A percentile compares a stretch with the other conserved stretches of the same genome.
These are phyloP conservation scores for Paraphaeosphaeria minitans DNA, from an alignment of 2,329 filamentous ascomycete genomes.

Conservation along the genomic window DNA sequence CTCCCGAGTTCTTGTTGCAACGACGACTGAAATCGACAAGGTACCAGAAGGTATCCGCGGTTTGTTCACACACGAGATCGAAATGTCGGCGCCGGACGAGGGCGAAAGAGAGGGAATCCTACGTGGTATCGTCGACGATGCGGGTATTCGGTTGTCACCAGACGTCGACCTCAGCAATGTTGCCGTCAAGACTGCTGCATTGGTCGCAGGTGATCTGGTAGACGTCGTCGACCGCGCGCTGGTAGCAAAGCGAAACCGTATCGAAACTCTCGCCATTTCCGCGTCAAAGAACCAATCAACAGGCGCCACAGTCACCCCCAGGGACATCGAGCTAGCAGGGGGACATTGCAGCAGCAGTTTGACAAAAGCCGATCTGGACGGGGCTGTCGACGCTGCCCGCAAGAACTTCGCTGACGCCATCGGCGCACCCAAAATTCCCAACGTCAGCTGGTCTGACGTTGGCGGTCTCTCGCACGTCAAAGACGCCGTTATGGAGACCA, in stretches of 20 bases:
- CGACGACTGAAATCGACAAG: conserved; percentile 93
- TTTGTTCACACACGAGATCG: conserved; percentile 92
- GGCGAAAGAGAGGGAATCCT: conserved; percentile 88
- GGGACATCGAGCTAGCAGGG: conserved; percentile 87
- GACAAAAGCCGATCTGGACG: conserved; percentile 82
- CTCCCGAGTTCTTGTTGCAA: conserved; percentile 84
- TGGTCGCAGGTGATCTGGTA: conserved; percentile 91
- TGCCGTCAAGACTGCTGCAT: conserved; percentile 91
- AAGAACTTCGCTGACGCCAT: conserved; percentile 99
- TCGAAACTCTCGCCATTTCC: conserved; percentile 71
- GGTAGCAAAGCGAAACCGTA: conserved; percentile 73
- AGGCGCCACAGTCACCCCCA: conserved; percentile 62
- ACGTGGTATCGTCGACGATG: conserved; percentile 75
- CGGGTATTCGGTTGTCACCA: conserved; percentile 75
- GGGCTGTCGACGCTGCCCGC: conserved; percentile 91
- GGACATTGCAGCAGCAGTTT: conserved; percentile 79
- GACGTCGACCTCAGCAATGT: conserved; percentile 84
- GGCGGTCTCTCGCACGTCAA: conserved; percentile 93
- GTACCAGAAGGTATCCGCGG: conserved; percentile 87
- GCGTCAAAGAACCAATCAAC: conserved; percentile 44
- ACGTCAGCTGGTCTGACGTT: conserved; percentile 95
- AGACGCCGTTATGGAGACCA: conserved; percentile 95
- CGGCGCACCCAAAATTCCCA: conserved; percentile 95
- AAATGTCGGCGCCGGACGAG: conserved; percentile 92
- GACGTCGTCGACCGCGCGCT: conserved; percentile 92